Base-by-base conservation (phyloP, 805 yeast genomes). In the Lipomyces lipofer region DNA sequence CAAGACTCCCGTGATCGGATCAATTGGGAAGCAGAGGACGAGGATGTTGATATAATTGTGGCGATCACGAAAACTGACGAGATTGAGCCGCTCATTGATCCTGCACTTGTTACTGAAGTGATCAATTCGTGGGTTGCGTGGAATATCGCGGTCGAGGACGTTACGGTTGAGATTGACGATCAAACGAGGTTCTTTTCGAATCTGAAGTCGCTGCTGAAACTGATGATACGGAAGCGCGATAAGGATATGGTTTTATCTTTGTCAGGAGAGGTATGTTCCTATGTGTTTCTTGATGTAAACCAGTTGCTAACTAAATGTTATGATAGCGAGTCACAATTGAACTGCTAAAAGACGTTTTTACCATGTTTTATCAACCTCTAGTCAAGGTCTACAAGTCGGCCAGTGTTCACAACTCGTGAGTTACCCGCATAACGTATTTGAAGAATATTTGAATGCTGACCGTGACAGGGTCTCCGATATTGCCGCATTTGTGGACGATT, bases 291-390 rank as follows among this genome's bases (percentile, higher is more conserved):
- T 12, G 13, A 27, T 35, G 5, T 33, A 27, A 8, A n/a, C 13
- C 24, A 38, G 40, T 9, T 12, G n/a, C 15, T 7, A 38, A 38
- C 32, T 84, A 84, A 65, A 67, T 91, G 40, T 88, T 96, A 95
- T 82, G 81, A 43, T 96, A 91, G 63, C 89, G 92, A 0, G 88
- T 86, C 60, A 73, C 95, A 43, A 83, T 90, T n/a, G 77, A 77
- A 33, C 75, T 92, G 39, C 73, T 91, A 53, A 86, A 86, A 60
- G 88, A 87, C 45, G 74, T 89, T 27, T 76, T 94, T 44, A 74
- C 88, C 1, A 73, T 86, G 59, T 82, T 87, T 58, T 87, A 86
- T 66, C 85, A 84, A 58, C 94, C 95, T 1, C 72, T 88, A 67
- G 84, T 87, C 52, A 76, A 76, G 27, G 75, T 88, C 0, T 85